Conservation (phyloP, 2,329 filamentous ascomycete species). For the Mycosphaerella sp. region DNA sequence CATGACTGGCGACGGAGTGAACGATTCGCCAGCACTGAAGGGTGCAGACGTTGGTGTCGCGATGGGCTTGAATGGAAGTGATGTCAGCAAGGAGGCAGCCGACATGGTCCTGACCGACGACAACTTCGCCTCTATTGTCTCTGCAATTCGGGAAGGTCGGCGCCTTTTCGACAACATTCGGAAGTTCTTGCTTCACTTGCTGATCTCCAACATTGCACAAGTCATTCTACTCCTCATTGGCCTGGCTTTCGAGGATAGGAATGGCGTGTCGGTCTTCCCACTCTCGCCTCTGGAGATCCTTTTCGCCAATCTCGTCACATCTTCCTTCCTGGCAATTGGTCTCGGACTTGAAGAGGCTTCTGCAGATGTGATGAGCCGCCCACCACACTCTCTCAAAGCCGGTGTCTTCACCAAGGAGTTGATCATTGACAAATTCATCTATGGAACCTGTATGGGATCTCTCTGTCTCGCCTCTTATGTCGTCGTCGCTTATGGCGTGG, state of each 20-base stretch:
- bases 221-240: slow-evolving; percentile 44
- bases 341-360: slow-evolving; percentile 43
- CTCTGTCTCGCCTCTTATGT: slow-evolving; percentile 42
- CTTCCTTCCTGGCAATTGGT: slow-evolving; percentile 43
- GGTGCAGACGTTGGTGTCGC: slow-evolving; percentile 43
- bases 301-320: slow-evolving; percentile 45
- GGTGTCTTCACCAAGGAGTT: slow-evolving; percentile 44
- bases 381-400: slow-evolving; percentile 39
- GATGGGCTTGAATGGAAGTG: slow-evolving; percentile 41
- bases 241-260: slow-evolving; percentile 41
- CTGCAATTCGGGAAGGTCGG: slow-evolving; percentile 42
- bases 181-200: slow-evolving; percentile 45
- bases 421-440: slow-evolving; percentile 45
- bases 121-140: slow-evolving; percentile 42
- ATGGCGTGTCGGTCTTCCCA: slow-evolving; percentile 41
- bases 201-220: slow-evolving; percentile 45
- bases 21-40: slow-evolving; percentile 42
- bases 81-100: slow-evolving; percentile 41
- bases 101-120: slow-evolving; percentile 43
- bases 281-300: slow-evolving; percentile 44
- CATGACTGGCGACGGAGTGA: slow-evolving; percentile 44
- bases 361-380: slow-evolving; percentile 42
- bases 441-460: slow-evolving; percentile 42
- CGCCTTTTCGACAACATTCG: slow-evolving; percentile 44
- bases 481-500: slow-evolving; percentile 41